Conservation (phyloP, 805 yeast species). For the Hanseniaspora guilliermondii region DNA sequence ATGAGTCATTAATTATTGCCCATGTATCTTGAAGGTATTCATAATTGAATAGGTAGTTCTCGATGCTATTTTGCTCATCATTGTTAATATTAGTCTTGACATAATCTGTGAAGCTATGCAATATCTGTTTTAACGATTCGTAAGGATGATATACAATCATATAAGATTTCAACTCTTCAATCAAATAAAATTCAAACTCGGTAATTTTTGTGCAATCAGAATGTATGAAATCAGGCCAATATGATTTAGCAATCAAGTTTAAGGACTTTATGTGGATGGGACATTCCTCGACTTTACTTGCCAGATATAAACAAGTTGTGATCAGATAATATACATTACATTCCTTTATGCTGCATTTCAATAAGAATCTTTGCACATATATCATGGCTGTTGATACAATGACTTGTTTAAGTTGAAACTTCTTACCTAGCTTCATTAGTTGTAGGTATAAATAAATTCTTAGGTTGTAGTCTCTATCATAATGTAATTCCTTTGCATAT, state of each 20-base stretch:
- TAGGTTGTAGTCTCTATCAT: conserved; percentile 44
- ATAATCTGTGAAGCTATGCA: conserved; percentile 26
- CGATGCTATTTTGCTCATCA: background rate
- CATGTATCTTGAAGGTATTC: conserved; percentile 77
- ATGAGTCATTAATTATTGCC: conserved; percentile 82
- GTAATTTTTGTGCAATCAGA: conserved; percentile 84
- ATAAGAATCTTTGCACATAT: conserved; percentile 64
- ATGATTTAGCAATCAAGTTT: conserved; percentile 67
- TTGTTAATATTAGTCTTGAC: background rate
- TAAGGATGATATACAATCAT: conserved; percentile 69
- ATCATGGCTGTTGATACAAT: conserved; percentile 84
- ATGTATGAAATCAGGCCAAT: conserved; percentile 93
- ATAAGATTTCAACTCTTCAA: conserved; percentile 72
- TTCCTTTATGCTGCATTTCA: conserved; percentile 62
- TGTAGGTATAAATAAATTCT: conserved; percentile 69
- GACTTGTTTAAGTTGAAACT: conserved; percentile 65
- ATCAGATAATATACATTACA: conserved; percentile 69
- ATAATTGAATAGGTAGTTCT: conserved; percentile 28
- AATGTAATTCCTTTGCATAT: conserved; percentile 32
- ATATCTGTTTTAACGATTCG: conserved; percentile 45
- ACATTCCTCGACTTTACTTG: conserved; percentile 89
- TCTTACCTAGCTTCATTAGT: conserved; percentile 63
- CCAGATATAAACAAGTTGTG: conserved; percentile 75
- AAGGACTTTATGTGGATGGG: conserved; percentile 86
- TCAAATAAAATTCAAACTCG: conserved; percentile 85